Evolutionary conservation across 2,329 filamentous ascomycete genomes (phyloP).

Genomic region (Claviceps sp.): DNA sequence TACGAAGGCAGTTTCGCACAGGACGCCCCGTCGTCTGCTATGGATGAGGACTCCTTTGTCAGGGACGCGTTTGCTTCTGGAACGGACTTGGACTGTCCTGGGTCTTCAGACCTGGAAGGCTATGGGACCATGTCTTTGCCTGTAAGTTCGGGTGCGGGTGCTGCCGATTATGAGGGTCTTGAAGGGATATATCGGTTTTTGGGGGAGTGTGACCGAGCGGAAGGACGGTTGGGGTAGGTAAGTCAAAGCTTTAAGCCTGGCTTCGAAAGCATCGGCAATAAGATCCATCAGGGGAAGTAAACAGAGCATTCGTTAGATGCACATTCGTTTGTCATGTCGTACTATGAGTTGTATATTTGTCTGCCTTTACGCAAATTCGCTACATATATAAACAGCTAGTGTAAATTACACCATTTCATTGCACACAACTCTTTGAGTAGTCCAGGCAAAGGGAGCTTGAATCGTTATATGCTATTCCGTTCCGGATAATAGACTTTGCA

Average conservation of each 20-base stretch:
- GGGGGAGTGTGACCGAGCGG: conserved; percentile 40
- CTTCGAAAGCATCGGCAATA: not conserved
- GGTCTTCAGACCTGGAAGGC: conserved; percentile 33
- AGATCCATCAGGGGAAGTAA: too few relatives aligned
- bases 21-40: conserved; percentile 18
- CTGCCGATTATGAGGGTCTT: conserved; percentile 38
- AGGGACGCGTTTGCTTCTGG: conserved; percentile 29
- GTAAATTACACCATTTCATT: too few relatives aligned
- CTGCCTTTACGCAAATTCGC: too few relatives aligned
- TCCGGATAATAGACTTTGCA: too few relatives aligned
- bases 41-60: conserved; percentile 22
- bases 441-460: too few relatives aligned
- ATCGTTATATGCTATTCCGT: too few relatives aligned
- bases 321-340: too few relatives aligned
- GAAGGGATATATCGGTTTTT: conserved; percentile 46
- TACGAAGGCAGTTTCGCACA: conserved; percentile 28
- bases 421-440: too few relatives aligned
- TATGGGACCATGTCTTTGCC: conserved; percentile 39
- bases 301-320: too few relatives aligned
- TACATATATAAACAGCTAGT: too few relatives aligned
- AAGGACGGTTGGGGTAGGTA: conserved; percentile 18
- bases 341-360: too few relatives aligned
- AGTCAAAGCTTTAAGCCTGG: not conserved
- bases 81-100: conserved; percentile 30
- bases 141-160: conserved; percentile 29